These are phyloP conservation scores for Ophiobolus disseminans DNA, from an alignment of 2,329 filamentous ascomycete genomes.

Conservation along the genomic window DNA sequence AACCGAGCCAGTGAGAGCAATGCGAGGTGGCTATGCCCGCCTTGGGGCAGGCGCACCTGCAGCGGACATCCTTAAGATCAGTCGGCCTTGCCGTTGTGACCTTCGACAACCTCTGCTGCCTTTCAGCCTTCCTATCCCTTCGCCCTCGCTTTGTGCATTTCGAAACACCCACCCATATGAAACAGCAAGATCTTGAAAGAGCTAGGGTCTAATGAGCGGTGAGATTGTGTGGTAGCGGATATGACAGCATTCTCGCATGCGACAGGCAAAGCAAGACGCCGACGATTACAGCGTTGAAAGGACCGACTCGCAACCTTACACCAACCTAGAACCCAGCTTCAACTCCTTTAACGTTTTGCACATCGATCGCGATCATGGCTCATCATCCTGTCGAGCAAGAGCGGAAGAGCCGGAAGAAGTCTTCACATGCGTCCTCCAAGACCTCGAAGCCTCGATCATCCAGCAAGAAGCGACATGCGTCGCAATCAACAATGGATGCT, in stretches of 20 bases:
- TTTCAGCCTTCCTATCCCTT: conserved; percentile 11
- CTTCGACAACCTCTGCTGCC: conserved; percentile 6
- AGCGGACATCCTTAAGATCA: conserved; percentile 18
- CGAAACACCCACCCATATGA: background rate
- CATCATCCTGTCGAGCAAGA: conserved; percentile 22
- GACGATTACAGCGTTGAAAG: conserved; percentile 23
- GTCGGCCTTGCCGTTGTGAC: conserved; percentile 15
- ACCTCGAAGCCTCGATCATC: conserved; percentile 19
- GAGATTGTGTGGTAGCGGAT: conserved; percentile 18
- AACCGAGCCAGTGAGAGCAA: conserved; percentile 13
- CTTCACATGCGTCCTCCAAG: conserved; percentile 23
- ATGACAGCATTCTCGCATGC: conserved; percentile 25
- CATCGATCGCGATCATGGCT: conserved; percentile 17
- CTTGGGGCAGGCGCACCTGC: conserved; percentile 16
- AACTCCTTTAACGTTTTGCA: background rate
- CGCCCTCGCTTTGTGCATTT: conserved; percentile 14
- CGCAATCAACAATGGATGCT: conserved; percentile 18
- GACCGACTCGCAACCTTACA: background rate
- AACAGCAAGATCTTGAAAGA: background rate
- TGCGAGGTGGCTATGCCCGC: conserved; percentile 21
- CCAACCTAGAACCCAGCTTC: background rate
- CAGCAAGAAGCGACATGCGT: conserved; percentile 19
- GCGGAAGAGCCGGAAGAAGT: conserved; percentile 31
- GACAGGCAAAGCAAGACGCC: conserved; percentile 20
- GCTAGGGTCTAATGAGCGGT: conserved; percentile 10